These are phyloP conservation scores for Heterotrichella gracilis DNA, from an alignment of 352 stramenopile genomes.

Conservation along the genomic window DNA sequence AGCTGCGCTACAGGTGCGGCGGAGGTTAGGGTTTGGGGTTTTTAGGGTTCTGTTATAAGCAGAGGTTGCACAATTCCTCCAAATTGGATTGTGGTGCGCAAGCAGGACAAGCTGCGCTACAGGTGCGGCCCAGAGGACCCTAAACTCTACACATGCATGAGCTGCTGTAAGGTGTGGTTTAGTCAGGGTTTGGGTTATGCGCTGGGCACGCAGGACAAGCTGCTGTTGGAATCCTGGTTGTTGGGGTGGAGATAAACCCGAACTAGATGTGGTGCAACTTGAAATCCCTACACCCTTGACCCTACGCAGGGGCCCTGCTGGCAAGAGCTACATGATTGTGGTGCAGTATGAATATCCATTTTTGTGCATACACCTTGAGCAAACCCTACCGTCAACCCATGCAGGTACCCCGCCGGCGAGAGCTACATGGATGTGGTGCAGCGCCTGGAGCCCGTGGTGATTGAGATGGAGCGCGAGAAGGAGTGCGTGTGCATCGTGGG, in stretches of 20 bases:
- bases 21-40: too few species aligned
- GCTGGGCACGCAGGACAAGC: too few species aligned
- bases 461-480: conserved; percentile 70
- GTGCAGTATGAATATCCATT: conserved; percentile 15
- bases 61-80: conserved; percentile 26
- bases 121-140: too few species aligned
- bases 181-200: too few species aligned
- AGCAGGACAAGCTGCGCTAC: conserved; percentile 41
- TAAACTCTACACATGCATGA: too few species aligned
- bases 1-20: too few species aligned
- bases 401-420: conserved; percentile 37
- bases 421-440: conserved; percentile 86
- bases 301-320: not conserved
- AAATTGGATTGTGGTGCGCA: conserved; percentile 55
- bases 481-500: conserved; percentile 53
- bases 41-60: too few species aligned
- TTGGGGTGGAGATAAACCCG: too few species aligned
- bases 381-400: too few species aligned
- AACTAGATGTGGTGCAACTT: too few species aligned
- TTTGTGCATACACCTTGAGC: conserved; percentile 14
- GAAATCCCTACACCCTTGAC: not conserved
- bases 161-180: too few species aligned
- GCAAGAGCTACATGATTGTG: not conserved
- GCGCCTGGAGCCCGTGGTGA: conserved; percentile 68
- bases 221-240: too few species aligned